These are phyloP conservation scores for Petunia axillaris DNA, from an alignment of 257 asterid species.

Conservation along the genomic window DNA sequence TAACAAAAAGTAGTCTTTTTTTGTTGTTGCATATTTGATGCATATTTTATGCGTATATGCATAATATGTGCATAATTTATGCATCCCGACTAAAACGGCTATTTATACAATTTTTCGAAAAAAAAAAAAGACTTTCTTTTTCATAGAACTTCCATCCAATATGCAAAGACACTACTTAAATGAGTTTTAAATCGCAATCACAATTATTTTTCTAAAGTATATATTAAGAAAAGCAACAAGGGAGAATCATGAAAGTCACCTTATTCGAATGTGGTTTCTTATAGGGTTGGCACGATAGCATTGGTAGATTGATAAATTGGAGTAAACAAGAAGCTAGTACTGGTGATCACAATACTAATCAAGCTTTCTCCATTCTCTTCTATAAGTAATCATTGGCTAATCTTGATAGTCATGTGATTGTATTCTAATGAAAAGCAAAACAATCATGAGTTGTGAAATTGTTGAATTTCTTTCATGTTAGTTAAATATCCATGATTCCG, in stretches of 20 bases:
- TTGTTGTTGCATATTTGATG: no score
- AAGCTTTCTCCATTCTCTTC: background rate
- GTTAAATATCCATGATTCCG: no score
- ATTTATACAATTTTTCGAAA: background rate
- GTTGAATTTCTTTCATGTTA: no score
- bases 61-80: no score
- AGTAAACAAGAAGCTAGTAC: background rate
- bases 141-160: background rate
- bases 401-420: background rate
- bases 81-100: no score
- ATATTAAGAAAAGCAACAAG: background rate
- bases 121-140: background rate
- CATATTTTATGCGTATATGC: no score
- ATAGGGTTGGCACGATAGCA: background rate
- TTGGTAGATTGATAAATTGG: background rate
- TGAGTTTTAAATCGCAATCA: background rate
- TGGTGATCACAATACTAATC: background rate
- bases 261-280: background rate
- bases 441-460: no score
- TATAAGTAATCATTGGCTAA: background rate
- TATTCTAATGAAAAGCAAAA: background rate
- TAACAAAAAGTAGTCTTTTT: no score
- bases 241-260: slow-evolving; percentile 16
- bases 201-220: slow-evolving; percentile 10
- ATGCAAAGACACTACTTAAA: background rate